These are phyloP conservation scores for Phaeosphaeria sp. DNA, from an alignment of 2,329 filamentous ascomycete species.

Conservation along the genomic window DNA sequence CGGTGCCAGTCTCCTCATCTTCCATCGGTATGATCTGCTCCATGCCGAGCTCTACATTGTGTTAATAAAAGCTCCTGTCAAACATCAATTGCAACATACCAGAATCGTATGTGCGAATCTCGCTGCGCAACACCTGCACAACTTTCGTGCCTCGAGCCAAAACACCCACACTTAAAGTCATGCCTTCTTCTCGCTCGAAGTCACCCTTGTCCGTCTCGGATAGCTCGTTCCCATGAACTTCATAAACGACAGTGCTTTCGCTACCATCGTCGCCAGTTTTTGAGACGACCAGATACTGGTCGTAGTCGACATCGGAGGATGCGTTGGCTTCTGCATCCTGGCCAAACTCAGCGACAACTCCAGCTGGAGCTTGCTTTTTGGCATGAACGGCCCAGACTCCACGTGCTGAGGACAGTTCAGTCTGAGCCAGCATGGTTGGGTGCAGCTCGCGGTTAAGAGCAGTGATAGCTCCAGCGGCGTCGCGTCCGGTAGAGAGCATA, in stretches of 20 bases:
- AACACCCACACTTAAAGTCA: constrained; percentile 83
- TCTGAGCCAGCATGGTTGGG: constrained; percentile 72
- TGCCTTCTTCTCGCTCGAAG: constrained; percentile 87
- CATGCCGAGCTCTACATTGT: constrained; percentile 73
- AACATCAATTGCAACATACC: constrained; percentile 60
- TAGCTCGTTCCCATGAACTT: constrained; percentile 74
- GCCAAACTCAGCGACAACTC: constrained; percentile 55
- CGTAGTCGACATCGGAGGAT: constrained; percentile 64
- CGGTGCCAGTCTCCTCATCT: constrained; percentile 79
- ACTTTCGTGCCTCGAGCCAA: constrained; percentile 82
- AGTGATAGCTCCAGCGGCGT: constrained; percentile 72
- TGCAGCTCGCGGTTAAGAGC: constrained; percentile 80
- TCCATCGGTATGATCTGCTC: constrained; percentile 91
- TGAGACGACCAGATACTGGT: constrained; percentile 83
- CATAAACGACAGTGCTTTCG: constrained; percentile 80
- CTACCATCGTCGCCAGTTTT: constrained; percentile 70
- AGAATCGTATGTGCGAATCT: constrained; percentile 89
- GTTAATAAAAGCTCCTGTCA: neutral
- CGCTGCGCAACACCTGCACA: constrained; percentile 84
- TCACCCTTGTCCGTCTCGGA: constrained; percentile 82
- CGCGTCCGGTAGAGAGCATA: constrained; percentile 66
- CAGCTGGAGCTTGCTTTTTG: constrained; percentile 70
- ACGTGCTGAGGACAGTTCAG: constrained; percentile 74
- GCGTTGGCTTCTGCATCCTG: constrained; percentile 48
- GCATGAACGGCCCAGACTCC: constrained; percentile 82